Conservation (phyloP, 2,329 filamentous ascomycete species). For the Cladorrhinum sp. region DNA sequence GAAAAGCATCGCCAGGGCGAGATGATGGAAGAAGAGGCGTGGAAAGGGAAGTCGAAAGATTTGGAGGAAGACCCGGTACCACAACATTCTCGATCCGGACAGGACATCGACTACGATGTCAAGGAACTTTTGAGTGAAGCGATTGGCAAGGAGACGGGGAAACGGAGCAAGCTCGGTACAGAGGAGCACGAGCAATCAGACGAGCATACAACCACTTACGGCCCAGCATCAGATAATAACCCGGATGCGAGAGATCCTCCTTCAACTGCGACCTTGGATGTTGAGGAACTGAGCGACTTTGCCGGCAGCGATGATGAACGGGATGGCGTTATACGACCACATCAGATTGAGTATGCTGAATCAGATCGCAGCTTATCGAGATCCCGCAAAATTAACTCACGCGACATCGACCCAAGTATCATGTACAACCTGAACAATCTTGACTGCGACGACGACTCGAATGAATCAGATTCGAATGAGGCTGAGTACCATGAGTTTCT, state of each 20-base stretch:
- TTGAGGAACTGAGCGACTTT: neutral
- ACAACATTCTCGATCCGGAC: slow-evolving; percentile 46
- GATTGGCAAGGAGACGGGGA: slow-evolving; percentile 49
- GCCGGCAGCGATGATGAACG: neutral
- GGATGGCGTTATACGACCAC: neutral
- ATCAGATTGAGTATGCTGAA: neutral
- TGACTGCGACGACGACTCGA: too few relatives aligned
- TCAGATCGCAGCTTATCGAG: too few relatives aligned
- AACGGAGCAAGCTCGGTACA: slow-evolving; percentile 35
- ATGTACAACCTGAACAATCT: neutral
- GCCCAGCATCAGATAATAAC: too few relatives aligned
- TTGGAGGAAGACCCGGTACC: too few relatives aligned
- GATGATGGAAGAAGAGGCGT: too few relatives aligned
- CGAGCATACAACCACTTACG: slow-evolving; percentile 48
- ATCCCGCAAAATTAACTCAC: too few relatives aligned
- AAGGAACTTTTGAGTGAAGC: slow-evolving; percentile 58
- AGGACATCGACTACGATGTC: slow-evolving; percentile 56
- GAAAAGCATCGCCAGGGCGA: too few relatives aligned
- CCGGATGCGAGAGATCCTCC: neutral
- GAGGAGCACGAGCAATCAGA: slow-evolving; percentile 25
- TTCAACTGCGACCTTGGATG: neutral
- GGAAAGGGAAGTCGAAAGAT: too few relatives aligned
- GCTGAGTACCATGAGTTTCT: neutral
- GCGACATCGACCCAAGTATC: too few relatives aligned
- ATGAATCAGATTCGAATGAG: neutral